phyloP scores from a whole-genome alignment of 164 flowering plant genomes.

The Akebia trifoliata region DNA sequence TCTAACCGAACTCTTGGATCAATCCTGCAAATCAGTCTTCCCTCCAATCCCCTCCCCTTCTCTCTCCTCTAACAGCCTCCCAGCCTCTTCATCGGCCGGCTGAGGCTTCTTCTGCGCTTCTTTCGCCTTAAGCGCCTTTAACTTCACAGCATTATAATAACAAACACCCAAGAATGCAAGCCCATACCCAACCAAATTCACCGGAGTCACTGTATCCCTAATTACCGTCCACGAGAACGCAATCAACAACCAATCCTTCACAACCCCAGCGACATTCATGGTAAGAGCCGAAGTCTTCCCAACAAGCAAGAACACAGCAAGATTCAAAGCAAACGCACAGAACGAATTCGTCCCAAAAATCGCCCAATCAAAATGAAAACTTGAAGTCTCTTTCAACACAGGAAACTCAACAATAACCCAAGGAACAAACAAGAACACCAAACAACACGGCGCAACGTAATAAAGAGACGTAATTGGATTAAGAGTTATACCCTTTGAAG shows the following conservation, averaged over 20 bases:
- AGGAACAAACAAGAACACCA: conserved; percentile 22
- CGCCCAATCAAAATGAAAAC: conserved; percentile 19
- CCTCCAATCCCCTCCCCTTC: conserved; percentile 11
- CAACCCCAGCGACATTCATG: conserved; percentile 30
- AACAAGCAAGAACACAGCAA: conserved; percentile 24
- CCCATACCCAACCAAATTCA: conserved; percentile 28
- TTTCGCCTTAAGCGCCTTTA: conserved; percentile 24
- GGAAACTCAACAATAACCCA: conserved; percentile 26
- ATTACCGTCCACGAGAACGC: conserved; percentile 27
- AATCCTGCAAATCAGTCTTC: conserved; percentile 18
- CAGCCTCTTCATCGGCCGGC: conserved; percentile 19
- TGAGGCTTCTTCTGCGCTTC: conserved; percentile 27
- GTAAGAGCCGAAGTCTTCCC: conserved; percentile 28
- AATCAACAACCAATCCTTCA: conserved; percentile 29
- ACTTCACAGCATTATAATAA: conserved; percentile 25
- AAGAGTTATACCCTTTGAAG: conserved; percentile 22
- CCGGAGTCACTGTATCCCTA: conserved; percentile 22
- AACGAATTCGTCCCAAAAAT: conserved; percentile 25
- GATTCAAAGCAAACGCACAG: conserved; percentile 26
- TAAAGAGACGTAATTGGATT: conserved; percentile 28
- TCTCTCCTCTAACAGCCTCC: conserved; percentile 20
- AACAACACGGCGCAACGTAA: conserved; percentile 28
- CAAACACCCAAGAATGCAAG: conserved; percentile 26
- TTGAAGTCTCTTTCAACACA: conserved; percentile 16
- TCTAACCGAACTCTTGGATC: conserved; percentile 2